Base-by-base conservation (phyloP, 163 green algal species). In the Prototheca cutis region DNA sequence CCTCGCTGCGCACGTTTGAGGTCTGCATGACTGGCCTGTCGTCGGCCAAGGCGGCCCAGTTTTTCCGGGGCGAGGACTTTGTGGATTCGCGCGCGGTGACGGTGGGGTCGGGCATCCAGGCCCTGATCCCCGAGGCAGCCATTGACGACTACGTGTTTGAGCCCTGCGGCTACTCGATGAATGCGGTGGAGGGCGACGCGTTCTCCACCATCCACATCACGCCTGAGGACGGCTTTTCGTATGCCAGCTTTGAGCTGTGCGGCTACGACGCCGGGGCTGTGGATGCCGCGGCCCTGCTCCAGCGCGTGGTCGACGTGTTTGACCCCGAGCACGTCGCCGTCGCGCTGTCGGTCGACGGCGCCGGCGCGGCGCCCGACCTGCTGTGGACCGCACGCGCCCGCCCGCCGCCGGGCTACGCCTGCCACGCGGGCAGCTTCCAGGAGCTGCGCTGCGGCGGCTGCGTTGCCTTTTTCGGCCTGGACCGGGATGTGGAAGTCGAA, bases 61-160 rank as follows among this genome's bases (percentile, higher is more conserved):
- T 96, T 63, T 88, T 88, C 64, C 74, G 88, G 48, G 69, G 79
- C 30, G 28, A 33, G 49, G 61, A 47, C 48, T 91, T 90, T 55
- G 58, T 88, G 23, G 76, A 61, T 30, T 68, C 81, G 13, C 61
- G 65, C 48, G 59, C 74, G 23, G 86, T 80, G 24, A 94, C 86
- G 0, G 36, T 36, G 1, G 56, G 74, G 65, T 84, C 63, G 0
- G 82, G 85, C 58, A 84, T 89, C 30, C 58, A 67, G 18, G 60
- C 27, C 7, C 60, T 90, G 24, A 58, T 87, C 39, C 75, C 73
- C 8, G 56, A 34, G 30, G 66, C 73, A 2, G 56, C 75, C 23
- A 89, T 98, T 29, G 93, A 99, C 68, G 93, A 96, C 73, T 97
- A 94, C 62, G 82, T 96, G 3, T 99, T 99, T 73, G 91, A 98